These are phyloP conservation scores for Anthoceros angustus DNA, from an alignment of 225 moss, liverwort and hornwort species.

Conservation along the genomic window DNA sequence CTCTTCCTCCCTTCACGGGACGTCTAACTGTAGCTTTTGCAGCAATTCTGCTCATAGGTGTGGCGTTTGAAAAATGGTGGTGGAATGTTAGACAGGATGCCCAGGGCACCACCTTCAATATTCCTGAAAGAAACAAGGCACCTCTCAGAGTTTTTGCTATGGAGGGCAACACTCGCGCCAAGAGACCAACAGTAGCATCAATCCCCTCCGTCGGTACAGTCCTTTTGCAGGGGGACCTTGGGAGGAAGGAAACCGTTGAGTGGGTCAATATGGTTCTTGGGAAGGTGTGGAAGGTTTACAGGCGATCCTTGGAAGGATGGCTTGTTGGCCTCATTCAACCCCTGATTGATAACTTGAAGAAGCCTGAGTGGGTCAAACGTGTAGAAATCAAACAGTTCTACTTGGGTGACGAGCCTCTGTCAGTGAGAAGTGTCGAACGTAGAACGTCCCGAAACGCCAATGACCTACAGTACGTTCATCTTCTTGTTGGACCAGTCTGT, in stretches of 20 bases:
- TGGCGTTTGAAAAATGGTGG: not conserved
- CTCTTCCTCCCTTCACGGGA: slow-evolving; percentile 1
- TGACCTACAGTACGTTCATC: slow-evolving; percentile 63
- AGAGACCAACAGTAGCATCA: not conserved
- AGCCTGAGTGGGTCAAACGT: slow-evolving; percentile 56
- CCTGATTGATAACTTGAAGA: slow-evolving; percentile 79
- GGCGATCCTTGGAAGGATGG: slow-evolving; percentile 50
- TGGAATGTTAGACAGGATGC: slow-evolving; percentile 1
- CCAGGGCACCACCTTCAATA: not conserved
- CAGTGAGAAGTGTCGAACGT: slow-evolving; percentile 72
- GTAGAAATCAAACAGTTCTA: slow-evolving; percentile 63
- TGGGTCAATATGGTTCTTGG: slow-evolving; percentile 96
- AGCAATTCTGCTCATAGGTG: not conserved
- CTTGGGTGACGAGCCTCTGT: slow-evolving; percentile 77
- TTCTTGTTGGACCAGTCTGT: not conserved
- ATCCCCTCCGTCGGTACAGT: slow-evolving; percentile 56
- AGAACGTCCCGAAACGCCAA: slow-evolving; percentile 91
- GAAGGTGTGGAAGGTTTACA: slow-evolving; percentile 91
- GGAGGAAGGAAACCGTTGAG: slow-evolving; percentile 87
- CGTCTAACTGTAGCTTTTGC: not conserved
- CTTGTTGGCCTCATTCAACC: slow-evolving; percentile 61
- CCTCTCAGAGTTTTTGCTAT: not conserved
- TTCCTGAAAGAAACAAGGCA: not conserved
- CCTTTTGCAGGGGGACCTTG: slow-evolving; percentile 55
- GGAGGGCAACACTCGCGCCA: not conserved